Base-by-base conservation (phyloP, 139 green algal species). In the Micromonas commoda region DNA sequence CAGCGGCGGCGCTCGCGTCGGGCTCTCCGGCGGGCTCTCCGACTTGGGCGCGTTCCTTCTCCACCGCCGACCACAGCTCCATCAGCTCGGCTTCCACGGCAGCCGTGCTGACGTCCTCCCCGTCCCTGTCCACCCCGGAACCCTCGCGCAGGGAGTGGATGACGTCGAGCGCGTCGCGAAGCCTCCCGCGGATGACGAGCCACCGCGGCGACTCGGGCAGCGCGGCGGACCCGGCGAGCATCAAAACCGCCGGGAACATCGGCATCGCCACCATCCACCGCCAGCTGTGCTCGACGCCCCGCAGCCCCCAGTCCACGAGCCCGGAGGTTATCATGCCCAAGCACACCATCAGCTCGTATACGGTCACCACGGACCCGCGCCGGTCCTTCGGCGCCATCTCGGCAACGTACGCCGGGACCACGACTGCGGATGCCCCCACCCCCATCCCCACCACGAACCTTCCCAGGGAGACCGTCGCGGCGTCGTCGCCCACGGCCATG, bases 321-420 rank as follows among this genome's bases (percentile, higher is more conserved):
- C n/a, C n/a, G n/a, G n/a, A n/a, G n/a, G n/a, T n/a, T 32, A 71
- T 33, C 53, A 51, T 72, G 3, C 73, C 73, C 26, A 2, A 3
- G 1, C 26, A 53, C 38, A 79, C 24, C 28, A 67, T 53, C 6
- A 79, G 24, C 73, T 79, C 73, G 29, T 79, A 79, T 5, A 29
- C 53, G 20, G 73, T 34, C 54, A 72, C 73, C 1, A 72, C 31
- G 1, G 23, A 13, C 13, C 73, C 73, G 23, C 73, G 53, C 1
- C 26, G 9, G 1, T 28, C 1, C 5, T 31, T 29, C 0, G 35
- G 24, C 1, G 54, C 54, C 9, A 72, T 71, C 33, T 79, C 73
- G 23, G 32, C 73, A 1, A 51, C 16, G 54, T 79, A 79, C 35
- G 57, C 31, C 1, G 73, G 73, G 5, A 79, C 73, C 3, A 79